Evolutionary conservation across 2,329 filamentous ascomycete genomes (phyloP).

Genomic region (Ophiocordyceps robertsii): DNA sequence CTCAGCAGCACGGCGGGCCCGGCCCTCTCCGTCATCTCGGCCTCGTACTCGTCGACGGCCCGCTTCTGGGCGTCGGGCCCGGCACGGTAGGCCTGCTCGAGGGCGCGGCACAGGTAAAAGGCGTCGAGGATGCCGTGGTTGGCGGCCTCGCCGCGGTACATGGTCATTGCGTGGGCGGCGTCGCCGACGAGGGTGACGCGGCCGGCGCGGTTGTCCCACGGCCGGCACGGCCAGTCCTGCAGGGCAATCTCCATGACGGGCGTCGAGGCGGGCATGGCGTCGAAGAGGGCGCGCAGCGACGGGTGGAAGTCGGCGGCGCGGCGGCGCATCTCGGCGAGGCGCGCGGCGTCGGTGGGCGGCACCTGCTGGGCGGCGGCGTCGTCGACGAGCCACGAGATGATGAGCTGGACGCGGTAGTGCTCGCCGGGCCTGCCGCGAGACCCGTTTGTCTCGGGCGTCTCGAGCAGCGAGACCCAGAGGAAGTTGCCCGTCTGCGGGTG

Average conservation of each 20-base stretch:
- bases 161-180: constrained; percentile 45
- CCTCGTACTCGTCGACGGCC: constrained; percentile 15
- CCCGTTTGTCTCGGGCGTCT: constrained; percentile 22
- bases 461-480: constrained; percentile 34
- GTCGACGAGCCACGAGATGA: constrained; percentile 30
- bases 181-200: constrained; percentile 36
- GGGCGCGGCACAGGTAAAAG: constrained; percentile 12
- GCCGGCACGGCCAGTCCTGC: constrained; percentile 21
- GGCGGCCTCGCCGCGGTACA: constrained; percentile 29
- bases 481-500: constrained; percentile 36
- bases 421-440: constrained; percentile 16
- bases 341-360: constrained; percentile 14
- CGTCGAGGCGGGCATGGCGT: constrained; percentile 26
- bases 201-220: constrained; percentile 28
- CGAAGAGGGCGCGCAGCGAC: constrained; percentile 26
- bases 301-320: constrained; percentile 18
- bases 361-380: constrained; percentile 19
- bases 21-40: constrained; percentile 15
- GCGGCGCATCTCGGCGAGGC: constrained; percentile 25
- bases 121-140: constrained; percentile 28
- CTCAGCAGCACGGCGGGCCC: constrained; percentile 16
- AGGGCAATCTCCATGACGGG: constrained; percentile 21
- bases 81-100: constrained; percentile 8
- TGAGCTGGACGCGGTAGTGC: constrained; percentile 28
- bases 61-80: constrained; percentile 2